These are phyloP conservation scores for Daldinia grandis DNA, from an alignment of 495 filamentous ascomycete species.

Conservation along the genomic window DNA sequence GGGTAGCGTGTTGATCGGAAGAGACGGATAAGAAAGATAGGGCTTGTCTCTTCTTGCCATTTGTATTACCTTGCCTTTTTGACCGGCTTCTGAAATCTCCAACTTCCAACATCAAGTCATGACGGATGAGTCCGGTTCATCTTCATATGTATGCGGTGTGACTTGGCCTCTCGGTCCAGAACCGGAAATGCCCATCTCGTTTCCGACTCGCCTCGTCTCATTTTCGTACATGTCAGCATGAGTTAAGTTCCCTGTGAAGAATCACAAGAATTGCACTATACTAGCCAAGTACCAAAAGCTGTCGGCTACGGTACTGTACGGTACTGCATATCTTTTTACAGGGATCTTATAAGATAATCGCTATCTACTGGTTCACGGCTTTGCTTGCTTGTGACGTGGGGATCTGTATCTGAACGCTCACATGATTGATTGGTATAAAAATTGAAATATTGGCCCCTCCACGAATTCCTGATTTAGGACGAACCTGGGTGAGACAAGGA, in stretches of 20 bases:
- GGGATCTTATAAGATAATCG: slow-evolving; percentile 5
- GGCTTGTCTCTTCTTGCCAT: not conserved
- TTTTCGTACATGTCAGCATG: not conserved
- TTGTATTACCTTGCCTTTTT: not conserved
- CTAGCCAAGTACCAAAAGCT: not conserved
- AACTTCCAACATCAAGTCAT: not conserved
- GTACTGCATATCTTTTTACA: slow-evolving; percentile 9
- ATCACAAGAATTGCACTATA: not conserved
- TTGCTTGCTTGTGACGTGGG: slow-evolving; percentile 30
- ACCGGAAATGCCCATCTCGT: slow-evolving; percentile 23
- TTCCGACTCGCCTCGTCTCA: slow-evolving; percentile 4
- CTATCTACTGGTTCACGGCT: slow-evolving; percentile 17
- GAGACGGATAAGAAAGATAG: not conserved
- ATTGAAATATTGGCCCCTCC: slow-evolving; percentile 22
- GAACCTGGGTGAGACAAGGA: slow-evolving; percentile 17
- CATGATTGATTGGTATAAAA: slow-evolving; percentile 27
- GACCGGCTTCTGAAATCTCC: not conserved
- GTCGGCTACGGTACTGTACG: slow-evolving; percentile 6
- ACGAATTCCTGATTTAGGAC: slow-evolving; percentile 24
- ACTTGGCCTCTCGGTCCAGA: slow-evolving; percentile 11
- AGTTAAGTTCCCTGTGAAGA: slow-evolving; percentile 2
- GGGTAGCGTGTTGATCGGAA: not conserved
- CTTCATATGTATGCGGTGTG: slow-evolving; percentile 26
- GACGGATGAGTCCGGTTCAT: not conserved
- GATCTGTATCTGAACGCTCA: slow-evolving; percentile 23